Conservation (phyloP, 352 stramenopile species). For the Pilasporangium apinafurcum region DNA sequence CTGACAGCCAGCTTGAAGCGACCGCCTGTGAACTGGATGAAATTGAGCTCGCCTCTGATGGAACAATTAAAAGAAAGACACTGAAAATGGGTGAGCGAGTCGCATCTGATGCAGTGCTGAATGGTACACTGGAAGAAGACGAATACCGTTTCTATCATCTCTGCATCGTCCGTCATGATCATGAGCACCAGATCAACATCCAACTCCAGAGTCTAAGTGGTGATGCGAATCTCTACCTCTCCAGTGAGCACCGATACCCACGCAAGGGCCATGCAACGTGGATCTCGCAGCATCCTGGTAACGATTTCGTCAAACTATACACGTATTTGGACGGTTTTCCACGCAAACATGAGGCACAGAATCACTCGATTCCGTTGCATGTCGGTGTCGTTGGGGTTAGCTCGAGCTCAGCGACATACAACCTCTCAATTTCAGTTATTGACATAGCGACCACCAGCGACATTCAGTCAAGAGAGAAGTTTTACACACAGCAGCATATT, state of each 20-base stretch:
- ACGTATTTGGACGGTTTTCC: slow-evolving; percentile 80
- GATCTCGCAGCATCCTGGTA: slow-evolving; percentile 55
- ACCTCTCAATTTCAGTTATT: slow-evolving; percentile 48
- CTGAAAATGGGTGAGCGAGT: slow-evolving; percentile 48
- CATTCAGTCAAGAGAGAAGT: slow-evolving; percentile 33
- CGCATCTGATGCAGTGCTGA: slow-evolving; percentile 57
- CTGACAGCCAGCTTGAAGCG: too few species aligned
- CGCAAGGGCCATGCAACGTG: slow-evolving; percentile 56
- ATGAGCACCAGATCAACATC: slow-evolving; percentile 73
- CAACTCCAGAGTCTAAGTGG: slow-evolving; percentile 28
- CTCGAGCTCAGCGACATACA: slow-evolving; percentile 20
- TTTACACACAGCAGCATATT: slow-evolving; percentile 46
- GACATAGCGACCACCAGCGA: slow-evolving; percentile 52
- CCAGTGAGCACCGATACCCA: slow-evolving; percentile 57
- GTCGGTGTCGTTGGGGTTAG: slow-evolving; percentile 56
- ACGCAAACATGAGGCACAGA: slow-evolving; percentile 30
- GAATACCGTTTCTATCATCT: slow-evolving; percentile 69
- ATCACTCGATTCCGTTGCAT: slow-evolving; percentile 58
- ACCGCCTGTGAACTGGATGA: slow-evolving; percentile 46
- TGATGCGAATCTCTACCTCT: slow-evolving; percentile 70
- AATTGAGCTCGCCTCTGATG: slow-evolving; percentile 66
- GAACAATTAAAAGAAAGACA: slow-evolving; percentile 39
- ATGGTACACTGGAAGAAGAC: slow-evolving; percentile 39
- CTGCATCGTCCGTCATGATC: slow-evolving; percentile 65
- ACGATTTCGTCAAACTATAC: slow-evolving; percentile 54